Evolutionary conservation across 495 filamentous ascomycete genomes (phyloP).

Genomic region (Coniosporium apollinis): DNA sequence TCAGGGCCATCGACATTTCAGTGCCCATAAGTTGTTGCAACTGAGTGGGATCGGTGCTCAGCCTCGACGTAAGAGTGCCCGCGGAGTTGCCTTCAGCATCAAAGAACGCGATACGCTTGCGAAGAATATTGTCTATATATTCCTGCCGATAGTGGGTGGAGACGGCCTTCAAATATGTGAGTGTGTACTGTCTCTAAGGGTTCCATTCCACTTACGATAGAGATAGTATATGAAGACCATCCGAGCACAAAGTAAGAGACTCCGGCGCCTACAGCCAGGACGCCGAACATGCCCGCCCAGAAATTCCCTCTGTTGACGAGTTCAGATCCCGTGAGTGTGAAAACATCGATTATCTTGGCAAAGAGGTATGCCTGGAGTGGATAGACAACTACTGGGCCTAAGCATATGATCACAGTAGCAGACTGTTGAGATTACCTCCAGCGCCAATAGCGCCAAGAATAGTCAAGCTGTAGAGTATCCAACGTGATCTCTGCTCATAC

Average conservation of each 20-base stretch:
- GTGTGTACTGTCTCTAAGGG: too few relatives aligned
- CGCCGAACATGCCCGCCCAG: conserved; percentile 19
- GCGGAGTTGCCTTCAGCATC: conserved; percentile 34
- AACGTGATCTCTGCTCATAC: too few relatives aligned
- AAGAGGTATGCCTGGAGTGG: conserved; percentile 21
- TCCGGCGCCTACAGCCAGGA: conserved; percentile 30
- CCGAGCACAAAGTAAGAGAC: conserved; percentile 17
- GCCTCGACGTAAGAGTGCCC: conserved; percentile 31
- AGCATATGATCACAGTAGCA: too few relatives aligned
- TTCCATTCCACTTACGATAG: too few relatives aligned
- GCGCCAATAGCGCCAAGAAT: too few relatives aligned
- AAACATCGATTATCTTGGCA: conserved; percentile 12
- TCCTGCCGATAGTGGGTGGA: conserved; percentile 41
- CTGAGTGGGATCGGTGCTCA: conserved; percentile 42
- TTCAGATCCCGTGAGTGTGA: conserved; percentile 6
- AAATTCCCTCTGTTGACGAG: conserved; percentile 11
- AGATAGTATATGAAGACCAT: conserved; percentile 13
- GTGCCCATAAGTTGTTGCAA: conserved; percentile 46
- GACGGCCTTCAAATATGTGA: too few relatives aligned
- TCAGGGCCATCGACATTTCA: conserved; percentile 33
- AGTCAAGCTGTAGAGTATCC: too few relatives aligned
- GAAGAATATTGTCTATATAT: conserved; percentile 42
- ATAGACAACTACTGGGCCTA: too few relatives aligned
- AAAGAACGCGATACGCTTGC: conserved; percentile 39
- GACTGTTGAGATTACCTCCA: too few relatives aligned